phyloP scores from a whole-genome alignment of 192 early-diverging fungal species.

The Podila epigama region DNA sequence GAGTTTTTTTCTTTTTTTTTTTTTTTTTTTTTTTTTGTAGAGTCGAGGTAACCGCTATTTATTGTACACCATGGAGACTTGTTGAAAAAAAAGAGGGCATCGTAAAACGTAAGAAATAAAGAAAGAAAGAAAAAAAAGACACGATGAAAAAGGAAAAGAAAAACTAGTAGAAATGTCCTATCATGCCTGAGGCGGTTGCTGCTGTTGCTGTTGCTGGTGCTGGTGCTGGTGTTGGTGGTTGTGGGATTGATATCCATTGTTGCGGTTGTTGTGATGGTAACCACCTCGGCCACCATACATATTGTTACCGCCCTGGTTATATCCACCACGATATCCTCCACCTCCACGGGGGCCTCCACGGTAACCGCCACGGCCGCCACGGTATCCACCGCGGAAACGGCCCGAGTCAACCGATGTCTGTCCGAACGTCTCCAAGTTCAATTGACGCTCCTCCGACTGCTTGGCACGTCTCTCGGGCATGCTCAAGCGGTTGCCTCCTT shows the following conservation, averaged over 20 bases:
- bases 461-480: constrained; percentile 75
- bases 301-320: constrained; percentile 41
- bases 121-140: background rate
- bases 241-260: constrained; percentile 21
- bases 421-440: constrained; percentile 98
- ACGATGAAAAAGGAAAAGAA: constrained; percentile 1
- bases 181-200: constrained; percentile 43
- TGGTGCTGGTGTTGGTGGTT: constrained; percentile 11
- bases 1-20: background rate
- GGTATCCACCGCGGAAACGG: constrained; percentile 65
- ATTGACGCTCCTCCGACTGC: constrained; percentile 83
- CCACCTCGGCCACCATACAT: constrained; percentile 40
- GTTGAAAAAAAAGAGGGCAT: background rate
- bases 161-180: background rate
- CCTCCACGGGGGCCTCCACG: constrained; percentile 54
- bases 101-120: constrained; percentile 3
- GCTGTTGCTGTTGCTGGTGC: constrained; percentile 20
- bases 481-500: constrained; percentile 54
- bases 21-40: no score
- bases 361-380: constrained; percentile 59
- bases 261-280: constrained; percentile 43
- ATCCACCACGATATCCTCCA: constrained; percentile 58
- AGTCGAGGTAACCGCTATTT: no score
- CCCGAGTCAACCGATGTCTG: constrained; percentile 77
- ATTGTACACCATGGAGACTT: constrained; percentile 24